Base-by-base conservation (phyloP, 2,329 filamentous ascomycete genomes). In the Ophiostoma pallidulum region DNA sequence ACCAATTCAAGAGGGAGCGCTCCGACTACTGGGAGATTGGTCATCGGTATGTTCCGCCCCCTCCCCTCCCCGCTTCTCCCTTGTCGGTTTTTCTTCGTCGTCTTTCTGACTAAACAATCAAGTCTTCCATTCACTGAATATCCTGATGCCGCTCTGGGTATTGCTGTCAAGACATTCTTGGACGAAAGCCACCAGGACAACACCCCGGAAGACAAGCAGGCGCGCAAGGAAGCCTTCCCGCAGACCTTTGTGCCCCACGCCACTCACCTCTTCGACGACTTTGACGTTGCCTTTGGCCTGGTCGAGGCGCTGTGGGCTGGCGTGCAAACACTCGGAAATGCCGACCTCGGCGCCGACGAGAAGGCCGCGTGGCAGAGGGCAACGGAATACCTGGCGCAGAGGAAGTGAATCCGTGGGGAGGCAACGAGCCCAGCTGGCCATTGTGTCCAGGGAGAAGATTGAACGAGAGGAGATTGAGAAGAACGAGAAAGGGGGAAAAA, bases 151-250 rank as follows among this genome's bases (percentile, higher is more conserved):
- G 83, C 80, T 12, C 73, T 92, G 29, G 85, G 83, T 24, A 86
- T 92, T 52, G 85, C 86, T 1, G 79, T 89, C 35, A 86, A 88
- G 64, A 87, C 84, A 8, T 86, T 86, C 60, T 67, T 84, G 53
- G 67, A 73, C 41, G 59, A 75, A 38, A 65, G 83, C 0, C 66
- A 71, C 0, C 86, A 84, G 44, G 74, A 76, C 26, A 70, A 78
- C 38, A 74, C 77, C 0, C 64, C 74, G 0, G 62, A 67, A 33
- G 48, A 57, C 1, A 59, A 66, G 3, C 59, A 60, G 0, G 41
- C 58, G 4, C 72, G 72, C 49, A 70, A 74, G 50, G 53, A 64
- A n/a, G 63, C 65, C 7, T 82, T 81, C 58, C 71, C 74, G 3
- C 60, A 59, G 43, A 69, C 62, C 13, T 79, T 70, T 56, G 71